These are phyloP conservation scores for Suhomyces yuchorum DNA, from an alignment of 1,139 yeast genomes.

Conservation along the genomic window DNA sequence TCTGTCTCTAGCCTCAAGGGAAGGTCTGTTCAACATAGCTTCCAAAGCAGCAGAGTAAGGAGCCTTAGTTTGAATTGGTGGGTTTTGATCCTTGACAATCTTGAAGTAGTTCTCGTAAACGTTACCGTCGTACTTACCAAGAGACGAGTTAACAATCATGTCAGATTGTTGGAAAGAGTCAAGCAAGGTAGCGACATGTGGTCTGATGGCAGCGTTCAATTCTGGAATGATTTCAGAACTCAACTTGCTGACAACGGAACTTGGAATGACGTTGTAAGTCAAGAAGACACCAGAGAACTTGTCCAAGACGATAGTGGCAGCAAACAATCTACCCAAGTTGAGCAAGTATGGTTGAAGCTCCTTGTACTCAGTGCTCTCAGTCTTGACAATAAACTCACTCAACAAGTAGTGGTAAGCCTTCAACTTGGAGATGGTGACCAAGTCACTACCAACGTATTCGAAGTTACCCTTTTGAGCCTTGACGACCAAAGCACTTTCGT, in stretches of 20 bases:
- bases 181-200: slow-evolving; percentile 78
- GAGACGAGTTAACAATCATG: slow-evolving; percentile 79
- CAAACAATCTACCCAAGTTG: slow-evolving; percentile 51
- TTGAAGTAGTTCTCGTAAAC: slow-evolving; percentile 76
- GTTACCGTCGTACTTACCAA: slow-evolving; percentile 85
- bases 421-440: slow-evolving; percentile 61
- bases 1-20: slow-evolving; percentile 51
- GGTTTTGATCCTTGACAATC: slow-evolving; percentile 52
- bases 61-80: slow-evolving; percentile 58
- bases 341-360: slow-evolving; percentile 34
- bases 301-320: slow-evolving; percentile 69
- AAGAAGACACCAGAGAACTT: slow-evolving; percentile 76
- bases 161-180: slow-evolving; percentile 89
- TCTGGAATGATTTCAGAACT: slow-evolving; percentile 48
- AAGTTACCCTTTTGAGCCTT: slow-evolving; percentile 49
- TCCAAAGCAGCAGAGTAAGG: slow-evolving; percentile 57
- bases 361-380: slow-evolving; percentile 27
- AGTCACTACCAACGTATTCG: slow-evolving; percentile 61
- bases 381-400: slow-evolving; percentile 41
- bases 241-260: slow-evolving; percentile 47
- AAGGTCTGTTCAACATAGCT: slow-evolving; percentile 54
- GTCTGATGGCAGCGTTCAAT: slow-evolving; percentile 56
- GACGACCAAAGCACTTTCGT: slow-evolving; percentile 48
- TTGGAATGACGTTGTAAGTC: slow-evolving; percentile 58
- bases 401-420: slow-evolving; percentile 61